Conservation (phyloP, 2,329 filamentous ascomycete species). For the Fusarium sp. region DNA sequence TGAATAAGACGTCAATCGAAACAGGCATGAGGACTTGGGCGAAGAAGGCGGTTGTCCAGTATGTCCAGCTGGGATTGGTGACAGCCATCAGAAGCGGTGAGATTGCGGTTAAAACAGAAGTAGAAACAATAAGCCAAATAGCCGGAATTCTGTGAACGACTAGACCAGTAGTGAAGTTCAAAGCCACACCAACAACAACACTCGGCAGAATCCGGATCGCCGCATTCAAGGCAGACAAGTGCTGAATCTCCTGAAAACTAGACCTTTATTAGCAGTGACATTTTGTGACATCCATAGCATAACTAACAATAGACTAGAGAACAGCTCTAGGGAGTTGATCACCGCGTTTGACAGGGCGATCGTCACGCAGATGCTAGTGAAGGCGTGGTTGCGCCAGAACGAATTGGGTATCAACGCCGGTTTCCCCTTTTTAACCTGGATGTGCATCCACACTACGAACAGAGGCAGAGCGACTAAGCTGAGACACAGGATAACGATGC, state of each 20-base stretch:
- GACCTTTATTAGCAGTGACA: conserved; percentile 1
- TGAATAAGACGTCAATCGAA: conserved; percentile 63
- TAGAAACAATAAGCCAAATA: conserved; percentile 53
- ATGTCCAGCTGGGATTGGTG: conserved; percentile 58
- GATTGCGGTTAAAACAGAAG: conserved; percentile 56
- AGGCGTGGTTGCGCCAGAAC: conserved; percentile 68
- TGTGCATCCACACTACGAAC: conserved; percentile 66
- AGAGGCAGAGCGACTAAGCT: conserved; percentile 56
- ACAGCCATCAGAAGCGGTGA: conserved; percentile 67
- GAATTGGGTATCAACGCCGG: conserved; percentile 71
- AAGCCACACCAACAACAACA: conserved; percentile 55
- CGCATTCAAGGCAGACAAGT: conserved; percentile 56
- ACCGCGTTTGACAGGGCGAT: conserved; percentile 60
- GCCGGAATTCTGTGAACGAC: conserved; percentile 57
- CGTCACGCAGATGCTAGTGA: conserved; percentile 65
- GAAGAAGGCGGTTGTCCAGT: conserved; percentile 62
- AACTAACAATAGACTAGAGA: conserved; percentile 61
- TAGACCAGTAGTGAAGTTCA: conserved; percentile 59
- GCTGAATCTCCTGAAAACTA: conserved; percentile 63
- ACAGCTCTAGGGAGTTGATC: conserved; percentile 59
- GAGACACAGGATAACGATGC: conserved; percentile 59
- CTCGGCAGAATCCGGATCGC: conserved; percentile 58
- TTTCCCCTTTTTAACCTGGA: conserved; percentile 56
- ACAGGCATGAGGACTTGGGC: conserved; percentile 57
- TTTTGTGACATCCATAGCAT: neutral